These are phyloP conservation scores for Tricholoma hemisulphureum DNA, from an alignment of 768 basidiomycete genomes.

Conservation along the genomic window DNA sequence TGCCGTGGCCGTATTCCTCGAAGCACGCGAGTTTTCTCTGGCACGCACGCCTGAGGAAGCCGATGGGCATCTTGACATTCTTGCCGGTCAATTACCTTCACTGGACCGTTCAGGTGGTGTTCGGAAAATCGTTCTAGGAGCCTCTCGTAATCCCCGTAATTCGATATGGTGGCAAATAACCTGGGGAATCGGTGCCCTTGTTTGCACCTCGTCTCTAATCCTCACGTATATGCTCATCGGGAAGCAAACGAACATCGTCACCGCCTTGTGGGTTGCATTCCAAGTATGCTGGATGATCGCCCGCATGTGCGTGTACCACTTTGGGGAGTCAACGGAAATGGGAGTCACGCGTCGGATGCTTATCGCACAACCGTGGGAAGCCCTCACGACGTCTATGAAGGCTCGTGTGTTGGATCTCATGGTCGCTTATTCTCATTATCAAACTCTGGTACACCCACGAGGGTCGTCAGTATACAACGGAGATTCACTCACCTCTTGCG, in stretches of 20 bases:
- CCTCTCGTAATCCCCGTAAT: conserved; percentile 10
- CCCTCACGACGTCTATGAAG: not conserved
- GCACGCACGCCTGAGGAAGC: not conserved
- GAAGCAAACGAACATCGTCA: not conserved
- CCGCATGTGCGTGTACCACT: not conserved
- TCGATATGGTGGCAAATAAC: conserved; percentile 17
- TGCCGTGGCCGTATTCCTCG: not conserved
- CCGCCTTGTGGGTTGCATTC: not conserved
- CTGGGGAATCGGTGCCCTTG: conserved; percentile 23
- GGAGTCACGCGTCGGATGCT: not conserved
- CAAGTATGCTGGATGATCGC: not conserved
- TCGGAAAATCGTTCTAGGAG: not conserved
- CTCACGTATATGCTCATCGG: conserved; percentile 21
- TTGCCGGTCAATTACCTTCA: not conserved
- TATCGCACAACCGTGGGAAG: not conserved
- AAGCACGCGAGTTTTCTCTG: not conserved
- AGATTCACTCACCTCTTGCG: not conserved
- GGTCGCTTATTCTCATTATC: not conserved
- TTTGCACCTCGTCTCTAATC: conserved; percentile 17
- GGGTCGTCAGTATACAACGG: not conserved
- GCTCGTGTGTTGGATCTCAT: not conserved
- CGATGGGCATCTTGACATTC: not conserved
- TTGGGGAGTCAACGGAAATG: not conserved
- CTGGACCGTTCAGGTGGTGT: not conserved
- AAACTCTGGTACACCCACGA: not conserved